Base-by-base conservation (phyloP, 495 filamentous ascomycete genomes). In the Penicillium nucicola region DNA sequence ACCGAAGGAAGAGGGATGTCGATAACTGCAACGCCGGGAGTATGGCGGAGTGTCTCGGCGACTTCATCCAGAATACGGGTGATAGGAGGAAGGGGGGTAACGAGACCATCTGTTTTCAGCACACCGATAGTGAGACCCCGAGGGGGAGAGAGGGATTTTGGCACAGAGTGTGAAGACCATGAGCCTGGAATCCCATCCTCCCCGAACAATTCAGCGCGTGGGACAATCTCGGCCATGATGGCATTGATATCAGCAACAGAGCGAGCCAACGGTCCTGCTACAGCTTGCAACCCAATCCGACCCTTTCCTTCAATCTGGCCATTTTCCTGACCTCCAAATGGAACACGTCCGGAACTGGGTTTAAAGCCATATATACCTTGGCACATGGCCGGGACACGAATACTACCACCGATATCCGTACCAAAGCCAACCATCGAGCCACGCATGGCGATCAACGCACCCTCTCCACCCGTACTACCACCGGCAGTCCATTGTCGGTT, bases 391-490 rank as follows among this genome's bases (percentile, higher is more conserved):
- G 84, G 84, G 18, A 85, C 74, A 4, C 83, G 68, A 19, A 86
- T 77, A 6, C 76, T 81, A 5, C 85, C 86, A 1, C 86, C 86
- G 19, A 82, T 79, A 38, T 85, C 80, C 0, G 84, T 85, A 2
- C 85, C 86, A 44, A 89, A 79, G 3, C 87, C 87, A 4, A 88
- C 65, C 57, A 81, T 75, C 10, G 75, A 77, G 1, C 86, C 86
- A 15, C 76, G 68, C 53, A 88, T 70, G 14, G 77, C 84, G 18
- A 87, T 44, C 30, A 89, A 63, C 0, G 77, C 85, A 5, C 77
- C 85, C 60, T 90, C 87, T 15, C 87, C 87, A 17, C 85, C 85
- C 0, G 81, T 78, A 22, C 78, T 83, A 0, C 85, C 86, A 10
- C 86, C 86, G 0, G 75, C 60, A 0, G 82, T 85, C 47, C 72